These are phyloP conservation scores for Nissolia schottii DNA, from an alignment of 306 rosid genomes.

Conservation along the genomic window DNA sequence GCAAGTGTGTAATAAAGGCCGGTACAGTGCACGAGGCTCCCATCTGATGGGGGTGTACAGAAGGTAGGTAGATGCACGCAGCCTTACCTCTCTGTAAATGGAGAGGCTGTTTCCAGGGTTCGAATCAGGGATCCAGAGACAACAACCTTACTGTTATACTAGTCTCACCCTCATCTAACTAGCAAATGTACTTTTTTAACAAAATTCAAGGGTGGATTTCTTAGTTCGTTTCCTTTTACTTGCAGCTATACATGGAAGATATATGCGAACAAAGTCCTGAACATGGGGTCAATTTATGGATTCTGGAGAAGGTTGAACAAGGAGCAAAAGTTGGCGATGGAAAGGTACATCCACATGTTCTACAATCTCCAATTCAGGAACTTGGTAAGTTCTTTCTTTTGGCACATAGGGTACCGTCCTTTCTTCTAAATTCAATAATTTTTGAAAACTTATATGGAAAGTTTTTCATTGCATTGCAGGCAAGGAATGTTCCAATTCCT, in stretches of 20 bases:
- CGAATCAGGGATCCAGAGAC: too few relatives aligned
- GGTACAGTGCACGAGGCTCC: too few relatives aligned
- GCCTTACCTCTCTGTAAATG: too few relatives aligned
- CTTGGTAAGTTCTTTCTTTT: conserved; percentile 41
- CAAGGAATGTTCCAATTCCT: conserved; percentile 54
- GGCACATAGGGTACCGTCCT: background rate
- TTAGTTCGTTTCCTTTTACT: background rate
- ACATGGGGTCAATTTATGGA: conserved; percentile 79
- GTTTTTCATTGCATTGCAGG: conserved; percentile 41
- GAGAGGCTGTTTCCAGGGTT: too few relatives aligned
- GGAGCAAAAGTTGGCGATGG: conserved; percentile 68
- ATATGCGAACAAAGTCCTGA: conserved; percentile 80
- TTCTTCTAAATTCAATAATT: background rate
- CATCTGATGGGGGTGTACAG: too few relatives aligned
- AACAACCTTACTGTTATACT: too few relatives aligned
- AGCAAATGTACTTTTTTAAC: too few relatives aligned
- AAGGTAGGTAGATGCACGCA: too few relatives aligned
- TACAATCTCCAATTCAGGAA: conserved; percentile 73
- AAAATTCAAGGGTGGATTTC: background rate
- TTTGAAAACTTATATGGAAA: background rate
- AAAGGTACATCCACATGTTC: conserved; percentile 73
- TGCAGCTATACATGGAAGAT: conserved; percentile 97
- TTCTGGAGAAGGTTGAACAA: conserved; percentile 82
- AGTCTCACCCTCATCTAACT: too few relatives aligned
- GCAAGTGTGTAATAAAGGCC: too few relatives aligned